Percentiles rank a stretch among this genome's conserved stretches.
These are phyloP conservation scores for Fusarium liriodendri DNA, from an alignment of 2,329 filamentous ascomycete species.

Conservation along the genomic window DNA sequence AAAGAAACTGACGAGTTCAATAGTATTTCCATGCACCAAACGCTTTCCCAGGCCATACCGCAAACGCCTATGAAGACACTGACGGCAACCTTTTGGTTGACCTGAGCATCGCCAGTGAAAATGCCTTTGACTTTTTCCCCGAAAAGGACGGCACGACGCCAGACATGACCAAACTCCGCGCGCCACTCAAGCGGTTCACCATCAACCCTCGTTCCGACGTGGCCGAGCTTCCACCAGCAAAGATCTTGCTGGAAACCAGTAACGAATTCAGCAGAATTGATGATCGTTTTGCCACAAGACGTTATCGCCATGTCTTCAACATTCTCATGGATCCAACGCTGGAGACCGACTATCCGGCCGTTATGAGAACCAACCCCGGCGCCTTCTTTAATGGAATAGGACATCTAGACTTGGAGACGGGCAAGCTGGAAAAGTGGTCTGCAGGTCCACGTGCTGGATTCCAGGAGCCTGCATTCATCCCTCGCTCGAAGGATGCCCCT, in stretches of 20 bases:
- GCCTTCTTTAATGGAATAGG: conserved; percentile 18
- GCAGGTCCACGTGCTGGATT: conserved; percentile 13
- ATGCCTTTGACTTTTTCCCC: no score
- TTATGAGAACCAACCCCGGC: conserved; percentile 1
- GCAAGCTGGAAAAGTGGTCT: conserved; percentile 7
- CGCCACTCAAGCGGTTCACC: no score
- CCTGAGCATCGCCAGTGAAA: no score
- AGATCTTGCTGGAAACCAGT: conserved; percentile 6
- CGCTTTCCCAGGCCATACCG: no score
- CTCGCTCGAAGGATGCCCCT: not conserved
- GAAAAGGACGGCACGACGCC: no score
- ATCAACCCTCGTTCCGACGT: no score
- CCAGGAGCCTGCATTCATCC: conserved; percentile 27
- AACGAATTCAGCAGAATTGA: conserved; percentile 17
- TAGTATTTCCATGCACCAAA: no score
- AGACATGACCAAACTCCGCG: no score
- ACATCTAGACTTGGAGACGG: conserved; percentile 3
- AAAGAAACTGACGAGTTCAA: not conserved
- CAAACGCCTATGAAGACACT: no score
- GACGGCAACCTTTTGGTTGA: no score
- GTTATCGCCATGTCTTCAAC: conserved; percentile 5
- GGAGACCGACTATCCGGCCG: not conserved
- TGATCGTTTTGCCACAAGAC: conserved; percentile 15
- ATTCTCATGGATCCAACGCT: not conserved
- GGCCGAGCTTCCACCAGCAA: no score